Percentiles rank a stretch among this genome's conserved stretches.
Conservation (phyloP, 129 eudicot species). For the Glebionis coronaria region DNA sequence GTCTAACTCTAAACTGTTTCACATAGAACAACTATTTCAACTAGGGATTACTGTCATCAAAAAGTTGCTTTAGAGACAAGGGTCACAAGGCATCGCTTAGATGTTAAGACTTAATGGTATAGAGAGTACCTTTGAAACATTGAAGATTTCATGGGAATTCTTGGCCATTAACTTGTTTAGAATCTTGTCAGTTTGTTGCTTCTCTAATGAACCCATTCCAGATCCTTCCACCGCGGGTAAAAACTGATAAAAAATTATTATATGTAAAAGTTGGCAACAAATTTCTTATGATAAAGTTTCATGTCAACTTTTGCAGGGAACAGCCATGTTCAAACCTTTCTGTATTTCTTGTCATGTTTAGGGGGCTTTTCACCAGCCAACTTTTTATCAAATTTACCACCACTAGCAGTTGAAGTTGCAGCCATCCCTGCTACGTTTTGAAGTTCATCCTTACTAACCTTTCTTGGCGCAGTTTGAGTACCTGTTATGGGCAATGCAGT, state of each 20-base stretch:
- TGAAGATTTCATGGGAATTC: conserved; percentile 66
- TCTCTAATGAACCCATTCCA: conserved; percentile 84
- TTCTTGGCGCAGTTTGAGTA: conserved; percentile 69
- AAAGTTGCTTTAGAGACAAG: too few species aligned
- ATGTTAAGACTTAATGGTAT: not conserved
- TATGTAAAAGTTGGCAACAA: not conserved
- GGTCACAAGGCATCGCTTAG: not conserved
- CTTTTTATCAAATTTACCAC: conserved; percentile 95
- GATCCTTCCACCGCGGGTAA: conserved; percentile 85
- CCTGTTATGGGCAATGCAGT: conserved; percentile 91
- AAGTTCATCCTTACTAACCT: conserved; percentile 72
- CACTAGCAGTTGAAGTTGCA: conserved; percentile 93
- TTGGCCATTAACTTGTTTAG: conserved; percentile 75
- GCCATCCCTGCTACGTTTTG: conserved; percentile 96
- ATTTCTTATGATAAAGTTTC: not conserved
- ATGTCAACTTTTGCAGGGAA: not conserved
- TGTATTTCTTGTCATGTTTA: conserved; percentile 81
- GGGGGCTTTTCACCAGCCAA: conserved; percentile 88
- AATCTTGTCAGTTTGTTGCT: conserved; percentile 79
- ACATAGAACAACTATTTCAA: too few species aligned
- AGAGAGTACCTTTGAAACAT: conserved; percentile 66
- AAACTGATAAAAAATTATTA: conserved; percentile 49
- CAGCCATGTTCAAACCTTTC: conserved; percentile 53
- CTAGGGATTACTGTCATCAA: too few species aligned
- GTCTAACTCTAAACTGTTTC: too few species aligned